Conservation (phyloP, 1,284 basidiomycete genomes). For the Apiotrichum mycotoxinovorans region DNA sequence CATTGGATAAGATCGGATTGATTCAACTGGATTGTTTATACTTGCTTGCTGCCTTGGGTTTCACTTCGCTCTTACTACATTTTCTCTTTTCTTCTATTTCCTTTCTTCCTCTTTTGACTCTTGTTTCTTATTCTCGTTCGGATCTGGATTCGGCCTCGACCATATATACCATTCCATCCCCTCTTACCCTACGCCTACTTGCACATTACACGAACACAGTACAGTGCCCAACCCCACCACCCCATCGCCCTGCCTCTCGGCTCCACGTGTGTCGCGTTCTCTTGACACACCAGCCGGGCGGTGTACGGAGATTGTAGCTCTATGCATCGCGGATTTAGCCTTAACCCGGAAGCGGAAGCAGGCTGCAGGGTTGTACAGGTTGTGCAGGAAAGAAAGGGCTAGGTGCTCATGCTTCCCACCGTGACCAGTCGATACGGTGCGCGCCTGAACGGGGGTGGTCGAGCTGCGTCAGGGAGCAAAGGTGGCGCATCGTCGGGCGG, state of each 20-base stretch:
- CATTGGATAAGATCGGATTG: no score
- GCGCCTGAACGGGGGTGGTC: neutral
- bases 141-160: neutral
- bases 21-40: neutral
- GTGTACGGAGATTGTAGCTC: conserved; percentile 2
- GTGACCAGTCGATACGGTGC: conserved; percentile 11
- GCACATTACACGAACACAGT: neutral
- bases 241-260: no score
- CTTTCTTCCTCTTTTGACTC: neutral
- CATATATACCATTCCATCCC: neutral
- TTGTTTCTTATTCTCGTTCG: neutral
- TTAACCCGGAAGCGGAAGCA: neutral
- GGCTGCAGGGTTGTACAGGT: no score
- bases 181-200: neutral
- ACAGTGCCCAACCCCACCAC: neutral
- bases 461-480: conserved; percentile 37
- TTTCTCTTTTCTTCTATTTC: neutral
- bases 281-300: neutral
- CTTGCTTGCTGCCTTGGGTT: neutral
- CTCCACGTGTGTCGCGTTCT: neutral
- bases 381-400: no score
- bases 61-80: neutral
- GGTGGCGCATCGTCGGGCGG: conserved; percentile 89
- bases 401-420: no score
- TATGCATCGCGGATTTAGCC: conserved; percentile 3